phyloP scores from a whole-genome alignment of 2,329 filamentous ascomycete species.

The Alternaria rosae region DNA sequence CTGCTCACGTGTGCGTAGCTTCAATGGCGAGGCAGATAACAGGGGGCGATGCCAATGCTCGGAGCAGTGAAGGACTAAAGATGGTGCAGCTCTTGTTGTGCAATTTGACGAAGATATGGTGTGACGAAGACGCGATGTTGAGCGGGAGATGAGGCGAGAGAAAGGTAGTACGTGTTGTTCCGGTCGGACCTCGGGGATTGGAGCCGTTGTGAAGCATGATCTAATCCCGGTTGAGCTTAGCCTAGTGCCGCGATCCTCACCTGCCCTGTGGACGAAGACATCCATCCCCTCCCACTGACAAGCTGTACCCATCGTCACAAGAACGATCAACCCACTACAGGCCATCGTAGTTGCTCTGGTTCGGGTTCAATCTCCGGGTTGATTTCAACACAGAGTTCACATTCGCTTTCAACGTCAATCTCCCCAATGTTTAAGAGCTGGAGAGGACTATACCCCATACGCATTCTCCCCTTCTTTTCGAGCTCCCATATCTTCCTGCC shows the following conservation, averaged over 20 bases:
- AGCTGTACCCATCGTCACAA: too few species aligned
- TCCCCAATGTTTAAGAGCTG: too few species aligned
- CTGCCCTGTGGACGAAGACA: neutral
- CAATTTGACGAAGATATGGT: neutral
- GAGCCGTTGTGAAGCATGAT: neutral
- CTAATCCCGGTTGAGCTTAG: neutral
- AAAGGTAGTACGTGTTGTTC: neutral
- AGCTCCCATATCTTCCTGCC: neutral
- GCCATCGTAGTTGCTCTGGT: neutral
- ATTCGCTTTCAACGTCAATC: neutral
- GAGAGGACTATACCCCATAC: too few species aligned
- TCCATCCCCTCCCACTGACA: too few species aligned
- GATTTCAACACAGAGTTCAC: too few species aligned
- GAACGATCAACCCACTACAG: too few species aligned
- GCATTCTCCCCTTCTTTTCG: neutral
- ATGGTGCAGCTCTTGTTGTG: neutral
- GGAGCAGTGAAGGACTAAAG: neutral
- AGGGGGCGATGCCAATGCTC: neutral
- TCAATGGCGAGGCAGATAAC: neutral
- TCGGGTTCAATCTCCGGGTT: neutral
- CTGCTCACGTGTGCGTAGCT: neutral
- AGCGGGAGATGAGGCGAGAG: neutral
- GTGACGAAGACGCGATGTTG: neutral
- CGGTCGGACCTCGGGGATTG: neutral
- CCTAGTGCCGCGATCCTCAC: neutral